Evolutionary conservation across 1,139 yeast genomes (phyloP), one percentile per base, ranked within the genome.

Genomic region (Candida sp.): DNA sequence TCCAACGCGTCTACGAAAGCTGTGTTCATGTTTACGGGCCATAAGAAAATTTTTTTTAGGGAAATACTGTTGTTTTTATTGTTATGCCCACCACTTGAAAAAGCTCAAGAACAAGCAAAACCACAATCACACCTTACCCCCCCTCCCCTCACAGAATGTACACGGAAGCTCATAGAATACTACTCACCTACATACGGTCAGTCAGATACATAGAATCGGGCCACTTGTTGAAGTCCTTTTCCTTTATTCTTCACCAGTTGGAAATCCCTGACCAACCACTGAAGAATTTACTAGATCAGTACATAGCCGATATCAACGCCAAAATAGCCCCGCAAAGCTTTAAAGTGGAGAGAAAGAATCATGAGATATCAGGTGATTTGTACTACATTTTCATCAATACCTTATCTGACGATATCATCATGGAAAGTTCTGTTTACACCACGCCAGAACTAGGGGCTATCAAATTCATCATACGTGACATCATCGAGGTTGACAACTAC

Each of bases 381-480:
- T 59, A 58, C 40, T 78, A 70, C 55, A 66, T 73, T 7, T 81
- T 80, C 50, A 66, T 79, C 33, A 84, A 84, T 59, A 69, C 73
- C 3, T 54, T 63, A 17, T 61, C 72, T 2, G 81, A 80, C 49
- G 75, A 70, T 2, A 64, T 75, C 1, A 70, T 80, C 44, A 78
- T 75, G 53, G 60, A 67, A 22, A 69, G 77, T 51, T 75, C 85
- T 0, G 56, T 59, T 2, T 80, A 75, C 56, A 61, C 83, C 1
- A 72, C 78, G 7, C 67, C 70, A 17, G 87, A 84, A 54, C 72
- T 83, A 35, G 81, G 75, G 41, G 65, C 78, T 5, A 70, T 85
- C 39, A 83, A 83, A 56, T 65, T 65, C 32, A 60, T 83, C 17
- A 72, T 85, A 9, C 87, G 83, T 46, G 68, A 67, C 26, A 70